Evolutionary conservation across 768 basidiomycete genomes (phyloP).

Genomic region (Cubamyces sp.): DNA sequence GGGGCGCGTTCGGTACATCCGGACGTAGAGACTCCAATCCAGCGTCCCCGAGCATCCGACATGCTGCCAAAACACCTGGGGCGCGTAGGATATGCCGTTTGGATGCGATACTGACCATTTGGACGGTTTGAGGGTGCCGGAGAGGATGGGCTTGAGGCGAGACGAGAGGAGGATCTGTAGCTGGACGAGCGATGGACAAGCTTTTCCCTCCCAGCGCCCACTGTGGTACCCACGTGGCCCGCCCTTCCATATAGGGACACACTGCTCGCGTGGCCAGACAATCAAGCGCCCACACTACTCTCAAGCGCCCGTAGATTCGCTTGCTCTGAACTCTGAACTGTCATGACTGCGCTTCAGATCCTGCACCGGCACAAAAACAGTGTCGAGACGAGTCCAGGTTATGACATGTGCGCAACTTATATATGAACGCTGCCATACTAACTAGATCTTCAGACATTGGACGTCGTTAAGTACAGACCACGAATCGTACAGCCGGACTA

Average conservation of each 20-base stretch:
- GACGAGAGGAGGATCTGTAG: constrained; percentile 8
- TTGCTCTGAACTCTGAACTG: no score
- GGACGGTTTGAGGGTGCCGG: constrained; percentile 16
- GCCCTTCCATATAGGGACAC: neutral
- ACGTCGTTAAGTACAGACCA: no score
- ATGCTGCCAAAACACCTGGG: constrained; percentile 3
- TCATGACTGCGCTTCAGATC: no score
- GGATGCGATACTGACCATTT: constrained; percentile 23
- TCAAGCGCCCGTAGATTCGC: no score
- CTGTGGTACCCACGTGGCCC: constrained; percentile 6
- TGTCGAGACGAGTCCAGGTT: no score
- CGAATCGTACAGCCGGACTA: no score
- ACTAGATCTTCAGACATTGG: no score
- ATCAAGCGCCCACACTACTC: neutral
- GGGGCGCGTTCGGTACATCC: constrained; percentile 14
- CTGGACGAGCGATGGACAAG: constrained; percentile 12
- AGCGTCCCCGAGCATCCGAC: neutral
- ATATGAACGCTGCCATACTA: no score
- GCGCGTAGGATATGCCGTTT: neutral
- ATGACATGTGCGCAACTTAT: no score
- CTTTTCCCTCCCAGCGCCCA: constrained; percentile 1
- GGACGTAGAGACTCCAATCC: constrained; percentile 12
- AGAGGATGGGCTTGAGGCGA: constrained; percentile 19
- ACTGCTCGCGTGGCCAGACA: neutral
- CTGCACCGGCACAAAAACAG: no score